These are phyloP conservation scores for Erysimum cheiri DNA, from an alignment of 441 rosid genomes.

Conservation along the genomic window DNA sequence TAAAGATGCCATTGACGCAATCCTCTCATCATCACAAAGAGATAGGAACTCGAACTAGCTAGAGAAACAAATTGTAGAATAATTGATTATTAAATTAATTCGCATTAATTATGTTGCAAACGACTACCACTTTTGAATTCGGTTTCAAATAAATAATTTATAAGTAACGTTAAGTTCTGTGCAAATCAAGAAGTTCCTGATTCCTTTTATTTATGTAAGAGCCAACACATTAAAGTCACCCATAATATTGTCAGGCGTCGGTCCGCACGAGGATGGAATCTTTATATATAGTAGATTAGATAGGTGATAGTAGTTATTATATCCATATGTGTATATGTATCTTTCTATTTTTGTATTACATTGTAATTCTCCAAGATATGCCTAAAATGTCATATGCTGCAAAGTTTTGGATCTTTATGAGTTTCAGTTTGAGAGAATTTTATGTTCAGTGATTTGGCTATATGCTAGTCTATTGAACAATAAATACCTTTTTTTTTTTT, in stretches of 20 bases:
- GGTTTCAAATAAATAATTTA: background rate
- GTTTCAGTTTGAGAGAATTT: background rate
- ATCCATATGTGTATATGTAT: background rate
- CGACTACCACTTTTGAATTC: background rate
- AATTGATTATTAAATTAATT: background rate
- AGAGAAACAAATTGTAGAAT: slow-evolving; percentile 19
- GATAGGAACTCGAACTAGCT: slow-evolving; percentile 44
- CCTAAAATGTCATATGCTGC: background rate
- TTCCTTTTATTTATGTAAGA: background rate
- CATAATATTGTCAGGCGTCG: slow-evolving; percentile 11
- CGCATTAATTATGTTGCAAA: slow-evolving; percentile 8
- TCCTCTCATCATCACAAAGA: slow-evolving; percentile 55
- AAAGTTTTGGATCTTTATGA: slow-evolving; percentile 14
- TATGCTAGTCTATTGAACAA: no score
- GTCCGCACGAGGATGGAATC: slow-evolving; percentile 33
- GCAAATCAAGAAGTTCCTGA: slow-evolving; percentile 36
- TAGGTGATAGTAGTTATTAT: background rate
- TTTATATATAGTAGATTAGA: background rate
- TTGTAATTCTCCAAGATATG: slow-evolving; percentile 24
- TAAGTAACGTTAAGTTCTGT: slow-evolving; percentile 34
- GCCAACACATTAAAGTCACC: slow-evolving; percentile 14
- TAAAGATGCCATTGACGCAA: slow-evolving; percentile 93
- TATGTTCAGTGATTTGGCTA: slow-evolving; percentile 4
- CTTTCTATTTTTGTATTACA: background rate
- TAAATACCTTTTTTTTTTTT: no score